A percentile compares a stretch with the other conserved stretches of the same genome.
Evolutionary conservation across 495 filamentous ascomycete genomes (phyloP).

Genomic region (Penicillium lagena): DNA sequence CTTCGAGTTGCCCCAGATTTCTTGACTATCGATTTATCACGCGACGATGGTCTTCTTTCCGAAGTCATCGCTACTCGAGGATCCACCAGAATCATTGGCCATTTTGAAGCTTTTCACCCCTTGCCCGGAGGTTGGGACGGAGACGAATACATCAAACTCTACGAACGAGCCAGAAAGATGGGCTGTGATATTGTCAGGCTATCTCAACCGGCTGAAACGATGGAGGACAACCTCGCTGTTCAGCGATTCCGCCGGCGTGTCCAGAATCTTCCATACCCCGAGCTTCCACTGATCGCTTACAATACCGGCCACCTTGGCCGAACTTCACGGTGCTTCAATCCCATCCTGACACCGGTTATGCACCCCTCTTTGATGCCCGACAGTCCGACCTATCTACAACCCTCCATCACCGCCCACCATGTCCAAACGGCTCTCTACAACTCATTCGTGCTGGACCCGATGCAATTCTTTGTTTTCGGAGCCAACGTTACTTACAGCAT

Average conservation of each 20-base stretch:
- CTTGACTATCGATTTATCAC: conserved; percentile 58
- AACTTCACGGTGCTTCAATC: conserved; percentile 57
- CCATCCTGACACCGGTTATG: conserved; percentile 56
- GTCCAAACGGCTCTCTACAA: conserved; percentile 44
- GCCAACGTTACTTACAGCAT: conserved; percentile 38
- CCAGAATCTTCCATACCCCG: conserved; percentile 16
- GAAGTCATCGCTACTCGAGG: conserved; percentile 53
- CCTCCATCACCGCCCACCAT: conserved; percentile 36
- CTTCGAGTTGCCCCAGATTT: conserved; percentile 66
- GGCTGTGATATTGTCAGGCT: conserved; percentile 46
- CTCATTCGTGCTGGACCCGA: conserved; percentile 48
- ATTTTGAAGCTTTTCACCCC: conserved; percentile 44
- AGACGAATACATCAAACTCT: conserved; percentile 24
- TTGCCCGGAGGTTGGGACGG: conserved; percentile 39
- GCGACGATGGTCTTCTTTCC: conserved; percentile 44
- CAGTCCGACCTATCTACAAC: conserved; percentile 14
- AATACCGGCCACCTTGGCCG: conserved; percentile 63
- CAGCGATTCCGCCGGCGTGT: conserved; percentile 30
- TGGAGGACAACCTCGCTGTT: conserved; percentile 38
- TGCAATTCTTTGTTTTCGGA: conserved; percentile 39
- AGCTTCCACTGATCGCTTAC: conserved; percentile 58
- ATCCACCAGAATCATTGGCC: conserved; percentile 60
- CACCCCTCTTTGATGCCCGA: conserved; percentile 22
- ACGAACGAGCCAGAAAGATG: conserved; percentile 36
- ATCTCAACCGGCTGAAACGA: conserved; percentile 30